Evolutionary conservation across 345 rosid species (phyloP), one percentile per base, ranked within the genome.

Genomic region (Pugionium dolabratum): DNA sequence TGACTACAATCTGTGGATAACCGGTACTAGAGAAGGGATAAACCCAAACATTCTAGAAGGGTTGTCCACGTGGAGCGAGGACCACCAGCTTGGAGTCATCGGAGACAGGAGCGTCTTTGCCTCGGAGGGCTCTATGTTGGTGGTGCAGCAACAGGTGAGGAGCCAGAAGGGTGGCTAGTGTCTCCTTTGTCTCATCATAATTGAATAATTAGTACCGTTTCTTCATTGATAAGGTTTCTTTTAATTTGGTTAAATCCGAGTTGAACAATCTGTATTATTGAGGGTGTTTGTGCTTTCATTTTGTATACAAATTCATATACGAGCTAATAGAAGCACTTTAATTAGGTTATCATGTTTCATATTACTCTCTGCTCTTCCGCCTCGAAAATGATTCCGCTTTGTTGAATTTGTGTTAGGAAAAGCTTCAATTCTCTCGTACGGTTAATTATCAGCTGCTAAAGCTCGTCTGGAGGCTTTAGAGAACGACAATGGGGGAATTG

Each of bases 401-500:
- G 18, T 50, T 30, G 28, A 6, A 2, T 37, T 44, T 46, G 4
- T 29, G 3, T 41, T 39, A 49, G 18, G 18, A 18, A 5, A 41
- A 40, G 46, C 18, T 56, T 50, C 5, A 48, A 29, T 42, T 25
- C 0, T 56, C 30, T 5, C 2, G 18, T 35, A 29, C 27, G 54
- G 35, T 57, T 49, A 7, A 5, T 31, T 37, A 0, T 71, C 86
- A 95, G 97, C 95, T 57, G 88, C 91, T 47, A 68, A 84, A 60
- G 93, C 96, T 65, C 83, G 99, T 10, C 93, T 94, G 1, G 99
- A 94, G 74, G 97, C 96, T 9, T 69, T 94, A 73, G 97, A 91
- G 73, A 88, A 87, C 59, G 97, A 90, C 67, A 84, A 90, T 79
- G 81, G 88, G 0, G 96, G 85, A 7, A 70, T 80, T 25, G 95